These are phyloP conservation scores for Iris pallida DNA, from an alignment of 116 monocot genomes.

Conservation along the genomic window DNA sequence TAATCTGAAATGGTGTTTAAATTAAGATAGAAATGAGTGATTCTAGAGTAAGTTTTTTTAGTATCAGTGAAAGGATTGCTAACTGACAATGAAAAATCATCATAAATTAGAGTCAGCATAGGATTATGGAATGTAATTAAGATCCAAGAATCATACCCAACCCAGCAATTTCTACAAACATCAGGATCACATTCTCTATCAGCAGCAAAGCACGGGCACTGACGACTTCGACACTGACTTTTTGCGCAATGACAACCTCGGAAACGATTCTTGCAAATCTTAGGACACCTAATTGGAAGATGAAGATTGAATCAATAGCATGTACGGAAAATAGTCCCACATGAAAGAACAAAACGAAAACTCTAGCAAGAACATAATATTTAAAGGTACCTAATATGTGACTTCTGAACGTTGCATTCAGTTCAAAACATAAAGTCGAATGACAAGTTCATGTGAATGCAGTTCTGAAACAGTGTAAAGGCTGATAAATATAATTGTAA, in stretches of 20 bases:
- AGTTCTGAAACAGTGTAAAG: no score
- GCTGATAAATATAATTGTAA: no score
- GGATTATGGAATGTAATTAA: not conserved
- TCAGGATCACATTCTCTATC: conserved; percentile 98
- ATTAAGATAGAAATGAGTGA: no score
- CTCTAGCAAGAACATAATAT: not conserved
- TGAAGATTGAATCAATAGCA: not conserved
- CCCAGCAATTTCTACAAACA: conserved; percentile 98
- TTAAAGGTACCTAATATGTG: not conserved
- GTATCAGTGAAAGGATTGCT: no score
- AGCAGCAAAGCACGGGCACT: conserved; percentile 99
- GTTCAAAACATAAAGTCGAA: no score
- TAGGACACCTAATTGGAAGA: conserved; percentile 57
- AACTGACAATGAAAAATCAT: no score
- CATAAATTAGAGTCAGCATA: not conserved
- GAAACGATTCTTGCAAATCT: conserved; percentile 93
- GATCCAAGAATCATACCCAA: conserved; percentile 53
- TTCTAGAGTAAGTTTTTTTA: no score
- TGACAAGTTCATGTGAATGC: no score
- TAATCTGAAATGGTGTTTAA: no score
- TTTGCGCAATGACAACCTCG: conserved; percentile 99
- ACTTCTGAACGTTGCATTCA: no score
- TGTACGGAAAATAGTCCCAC: not conserved
- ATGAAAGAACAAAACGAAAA: not conserved
- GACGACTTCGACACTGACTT: conserved; percentile 96